A percentile compares a stretch with the other conserved stretches of the same genome.
These are phyloP conservation scores for Boeremia lycopersici DNA, from an alignment of 2,329 filamentous ascomycete genomes.

Conservation along the genomic window DNA sequence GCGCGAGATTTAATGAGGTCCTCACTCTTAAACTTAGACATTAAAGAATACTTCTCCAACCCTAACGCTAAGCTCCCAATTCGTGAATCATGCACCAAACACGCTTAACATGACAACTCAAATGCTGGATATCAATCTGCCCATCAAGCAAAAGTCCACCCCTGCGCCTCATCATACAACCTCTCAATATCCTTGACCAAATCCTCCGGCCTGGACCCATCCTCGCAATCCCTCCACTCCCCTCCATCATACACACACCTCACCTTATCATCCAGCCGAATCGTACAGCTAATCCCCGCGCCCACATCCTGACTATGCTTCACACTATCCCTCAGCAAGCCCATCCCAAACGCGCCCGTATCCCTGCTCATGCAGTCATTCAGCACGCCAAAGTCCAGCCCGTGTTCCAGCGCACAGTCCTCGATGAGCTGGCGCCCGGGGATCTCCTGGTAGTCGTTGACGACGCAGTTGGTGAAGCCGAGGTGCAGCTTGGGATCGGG, in stretches of 20 bases:
- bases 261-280: slow-evolving; percentile 73
- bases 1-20: too few relatives aligned
- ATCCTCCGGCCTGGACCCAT: slow-evolving; percentile 70
- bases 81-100: too few relatives aligned
- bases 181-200: slow-evolving; percentile 79
- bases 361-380: slow-evolving; percentile 83
- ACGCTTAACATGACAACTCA: too few relatives aligned
- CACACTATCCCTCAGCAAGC: slow-evolving; percentile 71
- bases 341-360: slow-evolving; percentile 72
- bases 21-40: too few relatives aligned
- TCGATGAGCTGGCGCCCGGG: slow-evolving; percentile 79
- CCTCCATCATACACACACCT: slow-evolving; percentile 85
- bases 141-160: slow-evolving; percentile 26
- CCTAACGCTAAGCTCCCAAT: too few relatives aligned
- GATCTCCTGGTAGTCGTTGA: slow-evolving; percentile 75
- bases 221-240: slow-evolving; percentile 79
- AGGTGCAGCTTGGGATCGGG: slow-evolving; percentile 86
- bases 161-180: slow-evolving; percentile 57
- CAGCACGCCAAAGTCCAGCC: slow-evolving; percentile 78
- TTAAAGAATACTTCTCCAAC: too few relatives aligned
- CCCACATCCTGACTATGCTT: slow-evolving; percentile 60
- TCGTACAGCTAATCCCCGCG: slow-evolving; percentile 56
- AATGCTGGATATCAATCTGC: not conserved
- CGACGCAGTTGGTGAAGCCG: slow-evolving; percentile 91
- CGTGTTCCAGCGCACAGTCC: slow-evolving; percentile 89